Percentiles rank a stretch among this genome's conserved stretches.
phyloP scores from a whole-genome alignment of 306 rosid species.

The Canavalia gladiata region DNA sequence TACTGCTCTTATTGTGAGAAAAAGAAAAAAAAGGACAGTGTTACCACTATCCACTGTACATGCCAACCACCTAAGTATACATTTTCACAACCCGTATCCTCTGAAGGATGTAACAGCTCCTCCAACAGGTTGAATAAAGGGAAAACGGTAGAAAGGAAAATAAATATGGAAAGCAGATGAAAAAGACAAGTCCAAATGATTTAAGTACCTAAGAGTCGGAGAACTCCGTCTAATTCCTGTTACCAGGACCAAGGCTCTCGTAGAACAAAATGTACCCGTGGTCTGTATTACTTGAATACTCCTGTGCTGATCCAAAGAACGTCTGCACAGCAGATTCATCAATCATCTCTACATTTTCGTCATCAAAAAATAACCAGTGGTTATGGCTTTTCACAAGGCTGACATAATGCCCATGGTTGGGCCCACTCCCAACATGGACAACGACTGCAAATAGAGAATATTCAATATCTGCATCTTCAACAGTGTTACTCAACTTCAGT shows the following conservation, averaged over 20 bases:
- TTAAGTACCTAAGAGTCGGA: conserved; percentile 58
- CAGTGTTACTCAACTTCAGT: conserved; percentile 93
- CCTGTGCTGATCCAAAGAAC: conserved; percentile 99
- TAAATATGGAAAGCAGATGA: conserved; percentile 58
- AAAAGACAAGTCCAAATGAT: conserved; percentile 57
- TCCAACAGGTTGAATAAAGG: conserved; percentile 68
- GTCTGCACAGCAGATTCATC: conserved; percentile 99
- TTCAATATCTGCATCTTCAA: conserved; percentile 88
- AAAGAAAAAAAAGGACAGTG: conserved; percentile 51
- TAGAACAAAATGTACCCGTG: conserved; percentile 98
- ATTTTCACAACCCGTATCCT: conserved; percentile 71
- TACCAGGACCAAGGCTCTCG: conserved; percentile 78
- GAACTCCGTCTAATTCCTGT: conserved; percentile 65
- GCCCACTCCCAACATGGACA: conserved; percentile 97
- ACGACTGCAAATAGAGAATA: conserved; percentile 97
- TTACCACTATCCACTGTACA: conserved; percentile 86
- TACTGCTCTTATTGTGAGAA: conserved; percentile 73
- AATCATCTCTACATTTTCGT: conserved; percentile 97
- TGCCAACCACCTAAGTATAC: conserved; percentile 81
- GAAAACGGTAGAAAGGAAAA: conserved; percentile 43
- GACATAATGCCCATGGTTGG: conserved; percentile 98
- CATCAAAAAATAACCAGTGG: conserved; percentile 99
- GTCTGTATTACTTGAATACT: conserved; percentile 94
- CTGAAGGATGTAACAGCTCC: conserved; percentile 71
- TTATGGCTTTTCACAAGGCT: conserved; percentile 99